Conservation (phyloP, 345 rosid species). For the Populus nigra region DNA sequence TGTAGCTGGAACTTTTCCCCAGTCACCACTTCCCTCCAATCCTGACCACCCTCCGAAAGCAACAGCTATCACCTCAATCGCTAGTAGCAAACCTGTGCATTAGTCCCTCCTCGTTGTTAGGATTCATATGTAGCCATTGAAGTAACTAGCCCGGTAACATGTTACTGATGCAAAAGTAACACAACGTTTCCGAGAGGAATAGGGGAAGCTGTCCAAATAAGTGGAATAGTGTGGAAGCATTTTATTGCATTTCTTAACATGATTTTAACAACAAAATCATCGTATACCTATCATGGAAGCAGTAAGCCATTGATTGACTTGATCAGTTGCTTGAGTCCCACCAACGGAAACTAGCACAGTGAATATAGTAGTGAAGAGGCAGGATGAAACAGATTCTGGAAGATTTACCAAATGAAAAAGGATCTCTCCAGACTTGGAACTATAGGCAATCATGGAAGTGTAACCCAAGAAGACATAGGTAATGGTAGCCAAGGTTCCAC, state of each 20-base stretch:
- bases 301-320: slow-evolving; percentile 58
- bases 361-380: slow-evolving; percentile 44
- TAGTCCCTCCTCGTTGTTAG: neutral
- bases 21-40: slow-evolving; percentile 40
- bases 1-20: slow-evolving; percentile 57
- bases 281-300: slow-evolving; percentile 53
- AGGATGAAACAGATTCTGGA: slow-evolving; percentile 43
- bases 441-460: slow-evolving; percentile 54
- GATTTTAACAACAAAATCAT: neutral
- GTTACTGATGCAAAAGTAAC: too few relatives aligned
- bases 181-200: too few relatives aligned
- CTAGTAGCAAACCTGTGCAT: slow-evolving; percentile 47
- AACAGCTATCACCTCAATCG: slow-evolving; percentile 50
- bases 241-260: neutral
- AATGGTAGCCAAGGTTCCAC: slow-evolving; percentile 46
- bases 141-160: too few relatives aligned
- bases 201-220: too few relatives aligned
- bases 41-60: slow-evolving; percentile 53
- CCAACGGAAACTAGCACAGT: slow-evolving; percentile 45
- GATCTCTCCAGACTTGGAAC: slow-evolving; percentile 61
- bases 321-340: slow-evolving; percentile 55
- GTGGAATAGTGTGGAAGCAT: neutral
- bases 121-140: neutral
- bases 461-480: slow-evolving; percentile 58
- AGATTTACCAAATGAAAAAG: slow-evolving; percentile 46